Base-by-base conservation (phyloP, 1,284 basidiomycete species). In the Pyrrhoderma noxium region DNA sequence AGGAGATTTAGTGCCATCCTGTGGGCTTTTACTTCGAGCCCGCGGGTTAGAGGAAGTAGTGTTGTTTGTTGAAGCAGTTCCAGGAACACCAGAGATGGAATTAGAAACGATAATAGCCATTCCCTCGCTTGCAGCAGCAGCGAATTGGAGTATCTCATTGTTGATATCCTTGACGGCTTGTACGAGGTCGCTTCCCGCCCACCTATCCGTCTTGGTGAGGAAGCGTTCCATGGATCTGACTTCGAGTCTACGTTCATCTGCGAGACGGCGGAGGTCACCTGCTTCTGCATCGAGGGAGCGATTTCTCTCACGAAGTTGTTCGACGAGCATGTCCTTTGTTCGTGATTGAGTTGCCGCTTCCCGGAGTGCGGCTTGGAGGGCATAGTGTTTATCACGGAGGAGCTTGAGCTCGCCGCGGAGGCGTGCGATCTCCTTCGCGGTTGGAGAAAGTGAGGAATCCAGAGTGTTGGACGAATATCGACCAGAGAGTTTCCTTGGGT, bases 101-200 rank as follows among this genome's bases (percentile, higher is more conserved):
- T 11, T 11, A 31, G 27, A 31, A 31, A 31, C 27, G 27, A 31
- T 11, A 11, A 31, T 11, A 64, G 3, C 53, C 55, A 75, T 78
- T 35, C 80, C 70, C 64, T 88, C 84, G 8, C 80, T 79, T 9
- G 81, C 83, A 18, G 80, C 77, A 16, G 84, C 83, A 8, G 85
- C 79, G 55, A 85, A 85, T 57, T 85, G 85, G 18, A 83, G 73
- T 54, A 87, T 83, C 65, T 87, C 85, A 0, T 80, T 78, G 62
- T 88, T 88, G 62, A 88, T 71, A 60, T 88, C 84, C 57, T 84
- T 80, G n/a, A 88, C 77, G 4, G 82, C 78, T 61, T 86, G 83
- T 49, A 87, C 74, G 62, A 86, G 74, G 60, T 86, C 83, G 1
- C 81, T 80, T 18, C 85, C 85, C 2, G 83, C 85, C 82, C 80